These are phyloP conservation scores for Alternaria dauci DNA, from an alignment of 2,329 filamentous ascomycete species.

Conservation along the genomic window DNA sequence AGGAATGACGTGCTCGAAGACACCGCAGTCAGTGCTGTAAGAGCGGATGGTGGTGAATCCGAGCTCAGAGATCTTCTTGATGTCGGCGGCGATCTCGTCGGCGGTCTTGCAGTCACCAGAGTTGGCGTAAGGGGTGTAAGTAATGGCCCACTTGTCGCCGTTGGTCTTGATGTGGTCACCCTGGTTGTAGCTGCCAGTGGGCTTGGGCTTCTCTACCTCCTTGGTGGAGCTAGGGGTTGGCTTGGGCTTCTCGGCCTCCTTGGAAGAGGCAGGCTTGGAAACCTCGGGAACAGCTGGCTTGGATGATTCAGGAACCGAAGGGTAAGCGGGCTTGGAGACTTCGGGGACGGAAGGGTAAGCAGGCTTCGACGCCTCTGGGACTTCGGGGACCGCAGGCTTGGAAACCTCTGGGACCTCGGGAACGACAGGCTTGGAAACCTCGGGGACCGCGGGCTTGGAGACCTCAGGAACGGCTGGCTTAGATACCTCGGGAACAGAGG, in stretches of 20 bases:
- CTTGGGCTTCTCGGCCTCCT: slow-evolving; percentile 22
- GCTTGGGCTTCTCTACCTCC: slow-evolving; percentile 39
- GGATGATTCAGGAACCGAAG: neutral
- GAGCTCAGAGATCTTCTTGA: slow-evolving; percentile 54
- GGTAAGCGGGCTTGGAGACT: slow-evolving; percentile 4
- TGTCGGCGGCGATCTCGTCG: slow-evolving; percentile 51
- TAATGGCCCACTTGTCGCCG: slow-evolving; percentile 58
- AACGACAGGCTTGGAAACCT: slow-evolving; percentile 22
- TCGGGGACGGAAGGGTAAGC: slow-evolving; percentile 19
- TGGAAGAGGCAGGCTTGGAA: slow-evolving; percentile 13
- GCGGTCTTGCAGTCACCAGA: slow-evolving; percentile 55
- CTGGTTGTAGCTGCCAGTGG: slow-evolving; percentile 35
- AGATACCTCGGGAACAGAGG: slow-evolving; percentile 8
- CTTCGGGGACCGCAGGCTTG: neutral
- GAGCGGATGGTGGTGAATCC: slow-evolving; percentile 75
- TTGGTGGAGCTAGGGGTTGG: slow-evolving; percentile 33
- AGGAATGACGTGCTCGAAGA: slow-evolving; percentile 76
- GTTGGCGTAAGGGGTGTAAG: slow-evolving; percentile 58
- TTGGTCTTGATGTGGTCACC: slow-evolving; percentile 50
- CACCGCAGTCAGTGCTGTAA: slow-evolving; percentile 92
- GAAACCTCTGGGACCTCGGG: slow-evolving; percentile 9
- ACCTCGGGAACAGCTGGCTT: slow-evolving; percentile 3
- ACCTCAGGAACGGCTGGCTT: slow-evolving; percentile 9
- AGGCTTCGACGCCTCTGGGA: slow-evolving; percentile 18
- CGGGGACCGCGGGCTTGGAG: neutral